phyloP scores from a whole-genome alignment of 2,329 filamentous ascomycete genomes.

The Penicillium palitans region DNA sequence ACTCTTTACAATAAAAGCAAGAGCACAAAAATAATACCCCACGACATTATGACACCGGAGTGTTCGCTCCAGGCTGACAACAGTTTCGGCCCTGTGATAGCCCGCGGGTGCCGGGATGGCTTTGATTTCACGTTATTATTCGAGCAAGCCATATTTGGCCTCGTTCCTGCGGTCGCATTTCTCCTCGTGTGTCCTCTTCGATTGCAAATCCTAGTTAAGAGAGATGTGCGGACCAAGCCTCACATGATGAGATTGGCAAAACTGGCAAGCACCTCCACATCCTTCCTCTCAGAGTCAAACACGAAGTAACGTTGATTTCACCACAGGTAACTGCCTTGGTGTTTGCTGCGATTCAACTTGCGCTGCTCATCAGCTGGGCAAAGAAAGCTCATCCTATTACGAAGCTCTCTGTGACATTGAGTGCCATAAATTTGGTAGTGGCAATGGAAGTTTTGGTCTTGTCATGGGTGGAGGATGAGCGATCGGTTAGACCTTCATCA shows the following conservation, averaged over 20 bases:
- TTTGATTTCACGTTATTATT: background rate
- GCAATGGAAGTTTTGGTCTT: background rate
- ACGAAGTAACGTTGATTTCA: background rate
- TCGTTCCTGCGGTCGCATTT: background rate
- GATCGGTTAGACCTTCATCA: background rate
- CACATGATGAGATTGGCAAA: background rate
- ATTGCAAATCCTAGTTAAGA: background rate
- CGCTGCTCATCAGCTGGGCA: background rate
- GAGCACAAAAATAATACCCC: too few relatives aligned
- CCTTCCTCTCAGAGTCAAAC: background rate
- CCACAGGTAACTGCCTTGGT: background rate
- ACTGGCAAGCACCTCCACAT: background rate
- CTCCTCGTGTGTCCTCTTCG: background rate
- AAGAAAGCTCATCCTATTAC: background rate
- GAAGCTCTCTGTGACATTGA: background rate
- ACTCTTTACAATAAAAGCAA: too few relatives aligned
- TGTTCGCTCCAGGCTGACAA: background rate
- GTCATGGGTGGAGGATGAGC: background rate
- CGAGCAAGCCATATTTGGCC: background rate
- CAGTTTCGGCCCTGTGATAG: background rate
- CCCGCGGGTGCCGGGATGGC: background rate
- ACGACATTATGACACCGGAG: too few relatives aligned
- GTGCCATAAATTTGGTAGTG: background rate
- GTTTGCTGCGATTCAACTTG: background rate
- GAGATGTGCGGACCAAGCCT: background rate